Base-by-base conservation (phyloP, 495 filamentous ascomycete species). In the Neurospora sp. region DNA sequence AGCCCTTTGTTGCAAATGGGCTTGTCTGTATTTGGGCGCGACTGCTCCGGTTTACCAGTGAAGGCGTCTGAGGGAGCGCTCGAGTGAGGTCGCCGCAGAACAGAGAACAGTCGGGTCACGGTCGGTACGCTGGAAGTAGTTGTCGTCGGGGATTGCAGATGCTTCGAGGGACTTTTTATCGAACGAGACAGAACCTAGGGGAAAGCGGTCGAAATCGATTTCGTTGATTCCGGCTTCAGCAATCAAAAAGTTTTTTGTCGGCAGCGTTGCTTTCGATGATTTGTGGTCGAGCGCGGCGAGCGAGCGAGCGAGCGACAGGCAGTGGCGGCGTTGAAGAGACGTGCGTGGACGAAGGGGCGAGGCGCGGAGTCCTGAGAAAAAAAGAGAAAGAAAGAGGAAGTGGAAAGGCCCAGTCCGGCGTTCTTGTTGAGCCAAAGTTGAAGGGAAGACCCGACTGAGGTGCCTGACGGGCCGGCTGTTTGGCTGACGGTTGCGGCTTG, bases 31-130 rank as follows among this genome's bases (percentile, higher is more conserved):
- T 31, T 37, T 42, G 68, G n/a, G 16, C 40, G 73, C 46, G 71
- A 53, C 78, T 74, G 73, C 72, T 79, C 79, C 75, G 73, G 42
- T 61, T 69, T 69, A 82, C 79, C 79, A 82, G 79, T 76, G 27
- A 82, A 82, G 80, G 80, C 75, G 78, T 79, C 79, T 71, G 78
- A 78, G 74, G 71, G 61, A 31, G 61, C 35, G 22, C 53, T 66
- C 59, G 41, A 41, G 73, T 42, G 73, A 37, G 59, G 44, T 20
- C 68, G 70, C 73, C 74, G 73, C 76, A 75, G 77, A 77, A 75
- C 73, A 78, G 73, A 78, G 76, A 76, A 74, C 74, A 76, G 74
- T 69, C 73, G 69, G 27, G 53, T 66, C 53, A 27, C 53, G 27
- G 14, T 66, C 53, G 53, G 27, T 66, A 66, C 22, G 53, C 53